Evolutionary conservation across 352 stramenopile genomes (phyloP).

Genomic region (Saprolegnia diclina): DNA sequence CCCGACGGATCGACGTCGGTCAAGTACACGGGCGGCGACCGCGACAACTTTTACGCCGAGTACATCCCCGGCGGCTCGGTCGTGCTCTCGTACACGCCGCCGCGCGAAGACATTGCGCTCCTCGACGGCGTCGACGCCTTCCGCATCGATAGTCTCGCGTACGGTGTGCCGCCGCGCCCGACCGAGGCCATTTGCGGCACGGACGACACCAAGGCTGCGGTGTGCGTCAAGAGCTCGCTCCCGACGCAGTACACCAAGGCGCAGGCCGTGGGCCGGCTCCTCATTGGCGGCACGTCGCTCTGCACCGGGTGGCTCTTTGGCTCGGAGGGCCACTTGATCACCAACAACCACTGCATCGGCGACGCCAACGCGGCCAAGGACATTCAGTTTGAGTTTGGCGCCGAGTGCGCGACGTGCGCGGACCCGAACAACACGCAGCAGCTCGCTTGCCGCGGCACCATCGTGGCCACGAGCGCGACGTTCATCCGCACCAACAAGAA

Average conservation of each 20-base stretch:
- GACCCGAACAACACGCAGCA: constrained; percentile 36
- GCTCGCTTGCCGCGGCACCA: constrained; percentile 32
- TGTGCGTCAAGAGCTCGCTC: constrained; percentile 48
- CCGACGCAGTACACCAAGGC: constrained; percentile 54
- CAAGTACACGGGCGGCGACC: background rate
- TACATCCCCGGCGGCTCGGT: background rate
- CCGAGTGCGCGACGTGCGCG: constrained; percentile 44
- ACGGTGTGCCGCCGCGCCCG: background rate
- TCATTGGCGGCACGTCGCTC: constrained; percentile 39
- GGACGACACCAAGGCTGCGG: constrained; percentile 48
- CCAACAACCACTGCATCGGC: constrained; percentile 61
- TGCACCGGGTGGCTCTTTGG: constrained; percentile 66
- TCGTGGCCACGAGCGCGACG: constrained; percentile 38
- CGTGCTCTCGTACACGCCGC: background rate
- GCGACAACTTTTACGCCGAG: background rate
- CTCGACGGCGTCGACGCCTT: background rate
- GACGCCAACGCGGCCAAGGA: constrained; percentile 29
- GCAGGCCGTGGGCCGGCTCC: constrained; percentile 43
- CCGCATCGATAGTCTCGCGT: background rate
- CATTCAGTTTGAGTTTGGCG: constrained; percentile 50
- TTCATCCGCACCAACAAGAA: constrained; percentile 39
- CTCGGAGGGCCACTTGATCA: constrained; percentile 29
- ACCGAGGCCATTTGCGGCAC: constrained; percentile 31
- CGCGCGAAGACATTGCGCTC: background rate
- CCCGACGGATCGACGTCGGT: background rate